Percentiles rank a stretch among this genome's conserved stretches.
Conservation (phyloP, 2,329 filamentous ascomycete genomes). For the Lecanicillium sp. region DNA sequence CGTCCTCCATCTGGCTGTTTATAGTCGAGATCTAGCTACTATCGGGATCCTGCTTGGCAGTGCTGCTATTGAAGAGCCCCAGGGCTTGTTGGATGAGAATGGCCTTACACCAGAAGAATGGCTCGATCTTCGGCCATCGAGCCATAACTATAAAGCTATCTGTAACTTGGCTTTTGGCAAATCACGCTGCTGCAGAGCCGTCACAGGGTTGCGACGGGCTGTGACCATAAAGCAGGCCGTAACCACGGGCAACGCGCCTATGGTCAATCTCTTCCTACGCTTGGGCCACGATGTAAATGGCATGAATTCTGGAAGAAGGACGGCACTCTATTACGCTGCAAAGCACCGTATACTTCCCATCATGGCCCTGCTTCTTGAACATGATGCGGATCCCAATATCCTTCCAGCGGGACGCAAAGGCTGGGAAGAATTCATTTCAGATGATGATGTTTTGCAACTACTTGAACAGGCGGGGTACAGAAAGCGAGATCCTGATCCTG, state of each 20-base stretch:
- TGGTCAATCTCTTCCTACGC: conserved; percentile 21
- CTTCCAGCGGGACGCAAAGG: conserved; percentile 20
- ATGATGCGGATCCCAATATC: conserved; percentile 22
- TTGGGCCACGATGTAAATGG: conserved; percentile 21
- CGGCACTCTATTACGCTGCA: conserved; percentile 23
- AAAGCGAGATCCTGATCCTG: neutral
- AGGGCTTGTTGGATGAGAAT: conserved; percentile 17
- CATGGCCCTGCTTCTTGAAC: conserved; percentile 22
- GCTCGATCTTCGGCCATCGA: conserved; percentile 17
- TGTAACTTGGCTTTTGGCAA: conserved; percentile 23
- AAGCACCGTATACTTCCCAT: conserved; percentile 20
- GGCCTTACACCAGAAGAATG: conserved; percentile 23
- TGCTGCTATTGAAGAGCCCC: conserved; percentile 16
- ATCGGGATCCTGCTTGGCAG: conserved; percentile 16
- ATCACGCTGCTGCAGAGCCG: conserved; percentile 24
- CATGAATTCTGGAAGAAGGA: conserved; percentile 21
- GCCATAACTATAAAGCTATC: conserved; percentile 19
- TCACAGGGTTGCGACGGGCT: conserved; percentile 22
- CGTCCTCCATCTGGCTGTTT: conserved; percentile 21
- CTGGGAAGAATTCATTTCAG: conserved; percentile 22
- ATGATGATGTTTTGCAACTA: neutral
- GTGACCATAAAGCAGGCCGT: conserved; percentile 14
- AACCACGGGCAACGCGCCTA: conserved; percentile 16
- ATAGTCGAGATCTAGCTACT: conserved; percentile 19
- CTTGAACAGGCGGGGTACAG: neutral